Base-by-base conservation (phyloP, 768 basidiomycete species). In the Porpolomopsis calyptriformis region DNA sequence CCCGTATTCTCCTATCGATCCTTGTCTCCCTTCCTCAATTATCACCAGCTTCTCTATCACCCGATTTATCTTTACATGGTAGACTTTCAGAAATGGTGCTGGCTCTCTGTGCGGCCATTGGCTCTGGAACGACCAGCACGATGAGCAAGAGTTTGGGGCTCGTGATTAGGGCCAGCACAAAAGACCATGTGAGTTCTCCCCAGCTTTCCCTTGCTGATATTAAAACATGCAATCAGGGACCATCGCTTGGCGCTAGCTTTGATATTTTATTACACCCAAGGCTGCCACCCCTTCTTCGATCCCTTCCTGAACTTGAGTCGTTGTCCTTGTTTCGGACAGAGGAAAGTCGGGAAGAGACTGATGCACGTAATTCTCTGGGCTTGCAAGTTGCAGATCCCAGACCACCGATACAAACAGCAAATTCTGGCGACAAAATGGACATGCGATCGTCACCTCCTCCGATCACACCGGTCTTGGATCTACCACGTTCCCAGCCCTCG, bases 221-320 rank as follows among this genome's bases (percentile, higher is more conserved):
- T n/a, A 38, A 26, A 23, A 24, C 18, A 23, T 27, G 25, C 18
- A 12, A 20, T 27, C 39, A 39, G 40, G 8, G 9, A 7, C 29
- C 54, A 51, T 40, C 53, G 45, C 41, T 58, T 24, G 62, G 70
- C 49, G 63, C 55, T 18, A 63, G 64, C 27, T 55, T 84, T 39
- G 84, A 85, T 47, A 58, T 80, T 22, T 63, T 89, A 19, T 57
- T 92, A 9, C 89, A 91, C 54, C 87, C 88, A 38, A 80, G 86
- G 18, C 69, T 85, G 4, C 89, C 89, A 7, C 83, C 87, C 6
- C 62, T 86, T 10, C 68, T 87, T 44, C 77, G 82, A 37, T 70
- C 81, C 3, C 60, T 84, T 47, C 84, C 85, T 12, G 67, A 73
- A 24, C 57, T 83, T 9, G 83, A 83, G 50, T 60, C 70, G 1